Conservation (phyloP, 148 eudicot species). For the Bassia scoparia region DNA sequence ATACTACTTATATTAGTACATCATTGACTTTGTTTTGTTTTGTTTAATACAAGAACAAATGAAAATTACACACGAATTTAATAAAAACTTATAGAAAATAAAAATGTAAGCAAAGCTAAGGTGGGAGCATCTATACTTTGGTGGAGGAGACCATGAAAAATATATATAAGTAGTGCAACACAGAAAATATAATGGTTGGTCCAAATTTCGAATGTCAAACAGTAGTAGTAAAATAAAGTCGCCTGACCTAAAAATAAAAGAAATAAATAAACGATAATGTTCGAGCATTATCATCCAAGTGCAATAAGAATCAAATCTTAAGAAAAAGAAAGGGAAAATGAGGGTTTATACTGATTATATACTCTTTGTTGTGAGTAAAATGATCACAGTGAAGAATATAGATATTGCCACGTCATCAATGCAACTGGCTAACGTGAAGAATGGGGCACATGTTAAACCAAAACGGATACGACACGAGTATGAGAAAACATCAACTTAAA, state of each 20-base stretch:
- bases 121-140: too few relatives aligned
- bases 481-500: too few relatives aligned
- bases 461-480: too few relatives aligned
- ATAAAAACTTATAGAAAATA: too few relatives aligned
- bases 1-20: too few relatives aligned
- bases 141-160: neutral
- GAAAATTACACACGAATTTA: too few relatives aligned
- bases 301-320: constrained; percentile 10
- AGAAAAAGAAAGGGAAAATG: neutral
- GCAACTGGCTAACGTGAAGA: neutral
- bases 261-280: neutral
- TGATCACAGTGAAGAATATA: neutral
- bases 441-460: too few relatives aligned
- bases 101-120: too few relatives aligned
- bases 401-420: neutral
- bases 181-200: neutral
- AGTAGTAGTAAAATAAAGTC: neutral
- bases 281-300: constrained; percentile 6
- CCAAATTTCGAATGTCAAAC: constrained; percentile 10
- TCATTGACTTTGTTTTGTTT: too few relatives aligned
- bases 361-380: neutral
- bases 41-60: too few relatives aligned
- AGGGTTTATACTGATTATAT: neutral
- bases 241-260: neutral
- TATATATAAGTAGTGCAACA: neutral